phyloP scores from a whole-genome alignment of 768 basidiomycete genomes.

The Albatrellus ellisii region DNA sequence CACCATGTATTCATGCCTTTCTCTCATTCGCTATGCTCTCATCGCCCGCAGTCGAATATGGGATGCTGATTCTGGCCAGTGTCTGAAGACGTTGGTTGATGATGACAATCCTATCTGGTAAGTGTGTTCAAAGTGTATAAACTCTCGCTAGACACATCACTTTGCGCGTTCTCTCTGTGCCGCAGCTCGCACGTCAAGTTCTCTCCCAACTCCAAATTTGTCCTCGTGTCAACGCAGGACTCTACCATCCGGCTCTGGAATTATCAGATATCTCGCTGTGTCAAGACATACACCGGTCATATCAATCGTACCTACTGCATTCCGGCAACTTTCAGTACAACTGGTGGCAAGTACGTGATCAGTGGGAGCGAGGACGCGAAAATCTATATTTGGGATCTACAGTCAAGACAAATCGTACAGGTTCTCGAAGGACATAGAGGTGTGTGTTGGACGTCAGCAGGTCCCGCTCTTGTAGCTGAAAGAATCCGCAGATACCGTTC shows the following conservation, averaged over 20 bases:
- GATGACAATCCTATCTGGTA: slow-evolving; percentile 93
- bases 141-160: background rate
- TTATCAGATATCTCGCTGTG: slow-evolving; percentile 78
- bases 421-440: slow-evolving; percentile 72
- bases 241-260: slow-evolving; percentile 94
- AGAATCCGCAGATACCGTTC: slow-evolving; percentile 37
- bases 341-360: slow-evolving; percentile 56
- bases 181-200: slow-evolving; percentile 77
- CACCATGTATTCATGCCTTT: background rate
- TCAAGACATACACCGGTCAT: slow-evolving; percentile 89
- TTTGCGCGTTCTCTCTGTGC: slow-evolving; percentile 1
- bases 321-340: slow-evolving; percentile 49
- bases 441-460: slow-evolving; percentile 19
- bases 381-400: slow-evolving; percentile 83
- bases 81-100: slow-evolving; percentile 91
- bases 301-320: slow-evolving; percentile 78
- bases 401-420: slow-evolving; percentile 66
- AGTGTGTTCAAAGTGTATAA: slow-evolving; percentile 10
- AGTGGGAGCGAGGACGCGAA: slow-evolving; percentile 88
- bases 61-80: slow-evolving; percentile 96
- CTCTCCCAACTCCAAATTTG: slow-evolving; percentile 83
- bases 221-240: slow-evolving; percentile 87
- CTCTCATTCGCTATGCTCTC: slow-evolving; percentile 1
- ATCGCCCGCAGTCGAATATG: slow-evolving; percentile 67
- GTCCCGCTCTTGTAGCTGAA: background rate